Evolutionary conservation across 2,329 filamentous ascomycete species (phyloP).

Genomic region (Nakataea oryzae): DNA sequence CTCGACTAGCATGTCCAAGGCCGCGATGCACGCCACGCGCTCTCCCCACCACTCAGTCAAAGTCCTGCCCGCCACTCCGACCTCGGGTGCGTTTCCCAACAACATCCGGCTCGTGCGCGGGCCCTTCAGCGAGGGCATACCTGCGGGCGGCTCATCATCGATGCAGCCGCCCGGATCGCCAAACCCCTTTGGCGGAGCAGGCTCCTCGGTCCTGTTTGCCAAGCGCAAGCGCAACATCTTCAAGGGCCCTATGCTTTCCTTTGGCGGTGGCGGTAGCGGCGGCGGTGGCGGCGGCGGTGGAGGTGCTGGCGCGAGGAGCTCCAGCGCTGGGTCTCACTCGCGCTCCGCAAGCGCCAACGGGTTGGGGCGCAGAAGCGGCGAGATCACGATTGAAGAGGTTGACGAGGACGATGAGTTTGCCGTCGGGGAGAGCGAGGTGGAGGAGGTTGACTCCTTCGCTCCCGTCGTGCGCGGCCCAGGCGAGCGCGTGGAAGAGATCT

Average conservation of each 20-base stretch:
- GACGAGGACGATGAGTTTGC: slow-evolving; percentile 33
- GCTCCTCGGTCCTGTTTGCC: slow-evolving; percentile 58
- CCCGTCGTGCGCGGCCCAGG: slow-evolving; percentile 35
- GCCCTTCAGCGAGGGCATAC: slow-evolving; percentile 48
- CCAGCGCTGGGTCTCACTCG: slow-evolving; percentile 31
- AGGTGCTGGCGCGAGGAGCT: slow-evolving; percentile 25
- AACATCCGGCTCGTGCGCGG: slow-evolving; percentile 74
- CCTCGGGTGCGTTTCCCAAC: slow-evolving; percentile 58
- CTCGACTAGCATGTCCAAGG: slow-evolving; percentile 57
- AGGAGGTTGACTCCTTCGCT: slow-evolving; percentile 49
- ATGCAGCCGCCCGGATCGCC: slow-evolving; percentile 39
- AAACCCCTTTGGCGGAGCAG: slow-evolving; percentile 35
- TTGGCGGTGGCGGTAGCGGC: slow-evolving; percentile 26
- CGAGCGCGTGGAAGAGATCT: slow-evolving; percentile 35
- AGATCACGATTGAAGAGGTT: slow-evolving; percentile 63
- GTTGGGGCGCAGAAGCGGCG: slow-evolving; percentile 57
- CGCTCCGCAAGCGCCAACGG: slow-evolving; percentile 50
- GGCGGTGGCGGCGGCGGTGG: slow-evolving; percentile 19
- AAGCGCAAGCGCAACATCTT: slow-evolving; percentile 74
- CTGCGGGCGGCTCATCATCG: slow-evolving; percentile 21
- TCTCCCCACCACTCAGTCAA: slow-evolving; percentile 89
- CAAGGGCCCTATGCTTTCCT: slow-evolving; percentile 63
- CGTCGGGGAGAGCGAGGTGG: slow-evolving; percentile 31
- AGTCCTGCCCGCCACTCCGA: slow-evolving; percentile 82
- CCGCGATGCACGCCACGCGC: slow-evolving; percentile 50